phyloP scores from a whole-genome alignment of 352 stramenopile genomes.

The Phytopythium montanum region DNA sequence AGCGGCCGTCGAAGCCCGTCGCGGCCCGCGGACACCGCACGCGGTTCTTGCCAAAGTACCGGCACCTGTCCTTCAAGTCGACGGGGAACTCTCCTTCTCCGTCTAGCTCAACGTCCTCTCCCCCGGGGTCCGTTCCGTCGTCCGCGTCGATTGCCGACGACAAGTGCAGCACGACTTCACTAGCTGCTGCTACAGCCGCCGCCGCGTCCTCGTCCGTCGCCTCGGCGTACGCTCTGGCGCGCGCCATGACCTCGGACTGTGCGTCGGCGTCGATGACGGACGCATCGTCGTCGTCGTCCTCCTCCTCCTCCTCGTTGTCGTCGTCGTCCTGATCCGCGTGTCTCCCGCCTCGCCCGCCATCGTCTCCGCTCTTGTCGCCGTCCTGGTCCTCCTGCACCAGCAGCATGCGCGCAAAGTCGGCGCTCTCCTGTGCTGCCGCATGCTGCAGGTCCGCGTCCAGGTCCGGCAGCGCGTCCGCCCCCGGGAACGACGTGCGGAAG shows the following conservation, averaged over 20 bases:
- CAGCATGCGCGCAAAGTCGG: conserved; percentile 69
- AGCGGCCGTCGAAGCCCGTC: conserved; percentile 71
- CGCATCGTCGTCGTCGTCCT: conserved; percentile 3
- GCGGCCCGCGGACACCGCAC: conserved; percentile 56
- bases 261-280: neutral
- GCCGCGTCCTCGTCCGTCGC: conserved; percentile 16
- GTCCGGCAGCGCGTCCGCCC: conserved; percentile 49
- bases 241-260: conserved; percentile 4
- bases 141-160: conserved; percentile 12
- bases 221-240: conserved; percentile 6
- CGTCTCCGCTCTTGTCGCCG: conserved; percentile 7
- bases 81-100: conserved; percentile 19
- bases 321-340: neutral
- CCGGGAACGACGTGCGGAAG: conserved; percentile 70
- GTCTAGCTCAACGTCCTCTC: neutral
- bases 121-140: conserved; percentile 6
- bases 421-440: conserved; percentile 41
- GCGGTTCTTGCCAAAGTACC: conserved; percentile 73
- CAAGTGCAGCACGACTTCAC: conserved; percentile 19
- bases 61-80: conserved; percentile 43
- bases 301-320: conserved; percentile 12
- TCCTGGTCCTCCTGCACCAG: conserved; percentile 61
- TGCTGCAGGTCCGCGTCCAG: conserved; percentile 49
- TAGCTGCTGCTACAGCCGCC: conserved; percentile 8
- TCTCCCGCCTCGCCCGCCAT: neutral